Conservation (phyloP, 108 stramenopile genomes). For the Aurantiochytrium sp. region DNA sequence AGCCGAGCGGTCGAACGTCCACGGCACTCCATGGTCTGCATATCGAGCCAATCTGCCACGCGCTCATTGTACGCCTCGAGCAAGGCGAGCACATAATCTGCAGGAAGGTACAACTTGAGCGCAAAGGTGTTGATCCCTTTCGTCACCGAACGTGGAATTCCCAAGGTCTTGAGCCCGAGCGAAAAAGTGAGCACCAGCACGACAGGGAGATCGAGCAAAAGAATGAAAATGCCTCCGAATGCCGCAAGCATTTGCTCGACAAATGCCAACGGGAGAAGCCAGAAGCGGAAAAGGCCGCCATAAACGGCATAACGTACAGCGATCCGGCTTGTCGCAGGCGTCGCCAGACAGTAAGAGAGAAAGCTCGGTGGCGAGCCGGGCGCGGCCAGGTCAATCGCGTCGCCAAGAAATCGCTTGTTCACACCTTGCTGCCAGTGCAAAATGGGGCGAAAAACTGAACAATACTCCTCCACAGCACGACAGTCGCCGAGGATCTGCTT, state of each 20-base stretch:
- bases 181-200: not conserved
- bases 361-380: not conserved
- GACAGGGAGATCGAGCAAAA: not conserved
- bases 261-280: not conserved
- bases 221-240: not conserved
- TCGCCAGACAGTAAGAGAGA: not conserved
- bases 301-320: not conserved
- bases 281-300: not conserved
- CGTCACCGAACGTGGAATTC: not conserved
- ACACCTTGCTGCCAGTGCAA: not conserved
- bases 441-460: not conserved
- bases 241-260: not conserved
- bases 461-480: not conserved
- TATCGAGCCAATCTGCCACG: not conserved
- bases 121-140: not conserved
- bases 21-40: not conserved
- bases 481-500: not conserved
- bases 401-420: not conserved
- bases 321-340: not conserved
- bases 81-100: not conserved
- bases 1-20: not conserved
- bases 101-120: not conserved
- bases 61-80: not conserved
- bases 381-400: not conserved
- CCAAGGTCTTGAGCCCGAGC: not conserved